Base-by-base conservation (phyloP, 345 rosid genomes). In the Raphanus raphanistrum region DNA sequence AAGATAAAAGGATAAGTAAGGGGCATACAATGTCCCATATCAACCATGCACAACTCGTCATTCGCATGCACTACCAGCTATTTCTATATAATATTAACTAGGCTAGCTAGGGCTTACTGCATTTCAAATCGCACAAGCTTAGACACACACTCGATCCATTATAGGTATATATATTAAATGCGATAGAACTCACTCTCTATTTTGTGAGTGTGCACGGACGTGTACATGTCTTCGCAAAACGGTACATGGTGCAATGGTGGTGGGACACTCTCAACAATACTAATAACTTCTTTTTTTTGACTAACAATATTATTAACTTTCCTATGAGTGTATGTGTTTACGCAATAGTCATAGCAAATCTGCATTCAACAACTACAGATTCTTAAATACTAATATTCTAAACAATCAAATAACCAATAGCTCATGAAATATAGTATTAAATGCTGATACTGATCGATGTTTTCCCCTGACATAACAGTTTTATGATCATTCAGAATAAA, bases 41-140 rank as follows among this genome's bases (percentile, higher is more conserved):
- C 78, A 73, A 73, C 78, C 78, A 79, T 73, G 77, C 81, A 78
- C 54, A 67, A 26, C 77, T 78, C 76, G 77, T 78, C 73, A 78
- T 78, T 72, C 73, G 54, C 81, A 78, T 78, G 77, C 73, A 60
- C 0, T 32, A 78, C 63, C 81, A 78, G 77, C 81, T 66, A 72
- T 71, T 36, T 70, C 59, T 50, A 71, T 63, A 29, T 63, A 70
- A 29, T 63, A 77, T 38, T 38, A 71, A 72, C 41, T 71, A 58
- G 67, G 67, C 41, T 71, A 58, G 67, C 62, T 71, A 78, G 76
- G 68, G 76, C 55, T 78, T 41, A 45, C 54, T 38, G 31, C 72
- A 71, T 77, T 71, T 71, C 67, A 77, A 77, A 71, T 77, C 76
- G 64, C 38, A 71, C 63, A 76, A 67, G 73, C 41, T 41, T 15